Conservation (phyloP, 1,284 basidiomycete genomes). For the Trichosporon coremiiforme region DNA sequence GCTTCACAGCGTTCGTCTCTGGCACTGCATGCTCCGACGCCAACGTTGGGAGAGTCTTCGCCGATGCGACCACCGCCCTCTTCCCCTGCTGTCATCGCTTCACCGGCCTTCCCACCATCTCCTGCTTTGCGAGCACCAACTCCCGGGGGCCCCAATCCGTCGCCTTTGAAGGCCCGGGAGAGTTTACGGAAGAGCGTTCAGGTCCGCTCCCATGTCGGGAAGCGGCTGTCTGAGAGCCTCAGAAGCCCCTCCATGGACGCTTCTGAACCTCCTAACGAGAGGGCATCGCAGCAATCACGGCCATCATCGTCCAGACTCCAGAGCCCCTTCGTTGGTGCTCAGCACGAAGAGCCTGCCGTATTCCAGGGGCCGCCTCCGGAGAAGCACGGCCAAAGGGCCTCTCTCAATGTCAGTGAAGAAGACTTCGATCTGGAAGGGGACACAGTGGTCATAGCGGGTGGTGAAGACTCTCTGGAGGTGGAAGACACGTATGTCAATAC, state of each 20-base stretch:
- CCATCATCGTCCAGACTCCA: background rate
- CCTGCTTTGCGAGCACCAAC: background rate
- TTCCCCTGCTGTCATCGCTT: background rate
- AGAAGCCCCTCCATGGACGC: background rate
- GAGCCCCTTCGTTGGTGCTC: slow-evolving; percentile 3
- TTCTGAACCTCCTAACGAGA: background rate
- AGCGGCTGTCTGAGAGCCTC: background rate
- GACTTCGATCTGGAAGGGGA: slow-evolving; percentile 21
- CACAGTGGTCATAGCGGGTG: slow-evolving; percentile 4
- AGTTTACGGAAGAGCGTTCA: slow-evolving; percentile 4
- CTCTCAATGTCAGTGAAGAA: background rate
- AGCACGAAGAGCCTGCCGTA: background rate
- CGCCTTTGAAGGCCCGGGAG: background rate
- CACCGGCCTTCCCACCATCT: background rate
- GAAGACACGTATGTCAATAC: background rate
- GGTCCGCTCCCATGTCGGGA: background rate
- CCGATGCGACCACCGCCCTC: background rate
- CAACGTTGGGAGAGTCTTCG: background rate
- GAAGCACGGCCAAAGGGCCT: background rate
- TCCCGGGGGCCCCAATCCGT: background rate
- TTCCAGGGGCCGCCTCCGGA: background rate
- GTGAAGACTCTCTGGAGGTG: background rate
- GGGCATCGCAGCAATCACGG: background rate
- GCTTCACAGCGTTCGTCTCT: background rate
- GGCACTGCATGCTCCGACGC: background rate